Percentiles rank a stretch among this genome's conserved stretches.
phyloP scores from a whole-genome alignment of 1,284 basidiomycete genomes.

The Golubevia sp. region DNA sequence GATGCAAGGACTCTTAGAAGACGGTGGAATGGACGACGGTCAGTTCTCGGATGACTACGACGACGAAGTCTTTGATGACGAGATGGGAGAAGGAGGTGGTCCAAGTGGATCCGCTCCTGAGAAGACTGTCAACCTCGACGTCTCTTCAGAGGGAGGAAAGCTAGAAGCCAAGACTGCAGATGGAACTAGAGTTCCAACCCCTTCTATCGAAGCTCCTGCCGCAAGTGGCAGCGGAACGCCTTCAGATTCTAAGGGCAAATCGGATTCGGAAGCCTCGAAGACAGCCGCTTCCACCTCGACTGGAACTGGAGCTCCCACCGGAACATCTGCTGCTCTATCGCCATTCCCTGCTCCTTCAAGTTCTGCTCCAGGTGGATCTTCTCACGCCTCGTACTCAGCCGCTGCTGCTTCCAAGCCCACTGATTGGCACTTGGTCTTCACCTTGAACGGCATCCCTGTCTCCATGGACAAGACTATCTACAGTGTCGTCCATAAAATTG shows the following conservation, averaged over 20 bases:
- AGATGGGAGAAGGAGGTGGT: constrained; percentile 36
- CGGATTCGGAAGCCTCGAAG: not conserved
- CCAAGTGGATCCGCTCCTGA: constrained; percentile 16
- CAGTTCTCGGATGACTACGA: constrained; percentile 32
- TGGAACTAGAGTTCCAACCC: constrained; percentile 1
- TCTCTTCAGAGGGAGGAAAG: constrained; percentile 32
- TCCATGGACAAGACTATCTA: not conserved
- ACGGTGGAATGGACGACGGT: constrained; percentile 9
- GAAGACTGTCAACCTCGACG: constrained; percentile 45
- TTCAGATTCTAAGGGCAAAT: too few relatives aligned
- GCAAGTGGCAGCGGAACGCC: too few relatives aligned
- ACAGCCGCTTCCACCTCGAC: not conserved
- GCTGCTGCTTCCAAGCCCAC: not conserved
- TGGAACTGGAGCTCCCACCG: constrained; percentile 15
- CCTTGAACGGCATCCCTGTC: not conserved
- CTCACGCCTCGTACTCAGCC: constrained; percentile 1
- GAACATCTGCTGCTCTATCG: too few relatives aligned
- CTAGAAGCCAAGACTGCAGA: constrained; percentile 1
- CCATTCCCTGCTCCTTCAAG: constrained; percentile 14
- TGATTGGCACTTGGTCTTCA: constrained; percentile 3
- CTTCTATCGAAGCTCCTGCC: not conserved
- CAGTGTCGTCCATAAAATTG: constrained; percentile 1
- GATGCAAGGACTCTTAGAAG: not conserved
- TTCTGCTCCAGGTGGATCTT: constrained; percentile 43
- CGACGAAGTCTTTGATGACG: constrained; percentile 42